Base-by-base conservation (phyloP, 495 filamentous ascomycete species). In the Aspergillus mulundensis region DNA sequence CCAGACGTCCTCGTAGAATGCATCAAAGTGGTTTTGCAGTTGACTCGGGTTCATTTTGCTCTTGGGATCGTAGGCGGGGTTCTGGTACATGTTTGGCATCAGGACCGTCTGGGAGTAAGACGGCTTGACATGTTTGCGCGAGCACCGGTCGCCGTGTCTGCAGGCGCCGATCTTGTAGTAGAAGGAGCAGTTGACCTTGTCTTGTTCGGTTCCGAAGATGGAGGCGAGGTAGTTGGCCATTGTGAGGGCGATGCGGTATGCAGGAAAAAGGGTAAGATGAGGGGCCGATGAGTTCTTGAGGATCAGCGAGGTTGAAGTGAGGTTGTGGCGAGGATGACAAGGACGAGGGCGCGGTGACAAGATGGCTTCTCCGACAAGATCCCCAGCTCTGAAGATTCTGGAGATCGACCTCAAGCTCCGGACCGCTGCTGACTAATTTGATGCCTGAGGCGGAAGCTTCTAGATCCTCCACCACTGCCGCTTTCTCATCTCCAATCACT, bases 1-100 rank as follows among this genome's bases (percentile, higher is more conserved):
- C 90, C 94, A 98, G 61, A 98, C 87, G 71, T 98, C 94, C 77
- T 98, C 94, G 79, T 98, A 98, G 78, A 98, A 98, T 62, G 94
- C 93, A 75, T 98, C 95, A 68, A 97, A 98, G 79, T 98, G 94
- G 76, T 93, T 95, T 77, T 97, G 93, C 69, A 96, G 85, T 79
- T 98, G 94, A 59, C 79, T 84, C 11, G 91, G 70, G 75, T 94
- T 96, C 88, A 97, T 95, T 74, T 92, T 92, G 79, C 85, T 94
- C 76, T 96, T 95, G 41, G 90, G 88, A 70, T 97, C 91, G 82
- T 95, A 96, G 63, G 91, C 90, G 7, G 94, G 94, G 79, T 98
- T 98, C 71, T 98, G 94, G 81, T 98, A 98, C 64, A 98, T 88
- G 77, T 96, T 96, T 15, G 94, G 94, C 64, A 98, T 89, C 53